Evolutionary conservation across 164 flowering plant species (phyloP), one percentile per base, ranked within the genome.

Genomic region (Stephania yunnanensis): DNA sequence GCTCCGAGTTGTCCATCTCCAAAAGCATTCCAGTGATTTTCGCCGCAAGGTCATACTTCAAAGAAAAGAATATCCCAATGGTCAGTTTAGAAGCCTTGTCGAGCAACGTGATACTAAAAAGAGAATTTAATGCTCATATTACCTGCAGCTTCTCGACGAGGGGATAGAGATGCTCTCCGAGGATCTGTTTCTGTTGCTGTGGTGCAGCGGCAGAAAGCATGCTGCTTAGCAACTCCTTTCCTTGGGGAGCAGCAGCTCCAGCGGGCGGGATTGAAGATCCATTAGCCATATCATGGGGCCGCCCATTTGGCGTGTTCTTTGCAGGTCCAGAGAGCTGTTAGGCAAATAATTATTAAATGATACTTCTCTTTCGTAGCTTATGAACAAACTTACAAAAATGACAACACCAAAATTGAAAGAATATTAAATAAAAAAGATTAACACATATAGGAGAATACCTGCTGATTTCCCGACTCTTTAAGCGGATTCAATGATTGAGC

Each of bases 1-100:
- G 67, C 74, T 92, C 97, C 0, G 91, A 70, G 77, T 91, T 92
- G 85, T 91, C 97, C 96, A 94, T 92, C 88, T 94, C 98, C 82
- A 94, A 74, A 25, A 94, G 85, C 97, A 92, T 94, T 50, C 98
- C 97, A 0, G 96, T 94, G 22, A 92, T 91, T 78, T 94, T 94
- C 10, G 89, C 85, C 30, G 87, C 93, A 72, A 87, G 89, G 20
- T 90, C 94, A 76, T 83, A 85, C 98, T 94, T 91, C 82, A 83
- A 58, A 65, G 6, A 68, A 50, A 48, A 22, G 44, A 79, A 55
- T 0, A 5, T 17, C 5, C 36, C 36, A 68, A 10, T 2, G 15
- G 9, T 29, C 10, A 55, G 15, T 45, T 52, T n/a, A 8, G 13
- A 45, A 42, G 71, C 46, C 20, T 68, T 12, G 22, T 44, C 1